Evolutionary conservation across 306 rosid genomes (phyloP).

Genomic region (Gastrolobium bilobum): DNA sequence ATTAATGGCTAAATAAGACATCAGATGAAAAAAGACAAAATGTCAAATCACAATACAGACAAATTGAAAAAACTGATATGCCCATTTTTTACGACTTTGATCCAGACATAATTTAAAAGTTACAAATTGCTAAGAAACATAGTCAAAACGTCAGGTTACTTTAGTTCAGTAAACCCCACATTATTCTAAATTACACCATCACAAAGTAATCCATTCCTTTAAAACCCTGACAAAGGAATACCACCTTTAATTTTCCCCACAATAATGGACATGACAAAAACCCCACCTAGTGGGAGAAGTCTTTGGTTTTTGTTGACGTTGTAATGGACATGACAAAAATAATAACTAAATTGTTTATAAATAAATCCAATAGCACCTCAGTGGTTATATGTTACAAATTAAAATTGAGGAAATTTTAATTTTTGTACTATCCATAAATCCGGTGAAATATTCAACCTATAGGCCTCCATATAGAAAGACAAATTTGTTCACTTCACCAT

Average conservation of each 20-base stretch:
- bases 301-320: not conserved
- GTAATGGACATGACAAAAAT: not conserved
- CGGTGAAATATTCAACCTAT: conserved; percentile 20
- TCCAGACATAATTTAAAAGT: conserved; percentile 9
- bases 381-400: not conserved
- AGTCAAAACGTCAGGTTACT: not conserved
- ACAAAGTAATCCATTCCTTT: not conserved
- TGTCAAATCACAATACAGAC: conserved; percentile 45
- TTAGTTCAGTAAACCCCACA: conserved; percentile 32
- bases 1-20: conserved; percentile 74
- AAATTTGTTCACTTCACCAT: not conserved
- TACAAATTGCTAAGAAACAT: conserved; percentile 25
- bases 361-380: not conserved
- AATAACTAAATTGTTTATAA: not conserved
- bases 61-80: conserved; percentile 15
- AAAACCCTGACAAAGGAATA: conserved; percentile 4
- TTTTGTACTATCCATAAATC: not conserved
- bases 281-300: conserved; percentile 1
- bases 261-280: not conserved
- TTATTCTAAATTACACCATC: not conserved
- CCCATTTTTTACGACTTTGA: conserved; percentile 13
- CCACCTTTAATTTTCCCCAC: not conserved
- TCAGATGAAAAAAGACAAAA: conserved; percentile 41
- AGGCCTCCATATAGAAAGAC: conserved; percentile 2
- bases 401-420: not conserved